Conservation (phyloP, 768 basidiomycete species). For the Gelatoporia subvermispora region DNA sequence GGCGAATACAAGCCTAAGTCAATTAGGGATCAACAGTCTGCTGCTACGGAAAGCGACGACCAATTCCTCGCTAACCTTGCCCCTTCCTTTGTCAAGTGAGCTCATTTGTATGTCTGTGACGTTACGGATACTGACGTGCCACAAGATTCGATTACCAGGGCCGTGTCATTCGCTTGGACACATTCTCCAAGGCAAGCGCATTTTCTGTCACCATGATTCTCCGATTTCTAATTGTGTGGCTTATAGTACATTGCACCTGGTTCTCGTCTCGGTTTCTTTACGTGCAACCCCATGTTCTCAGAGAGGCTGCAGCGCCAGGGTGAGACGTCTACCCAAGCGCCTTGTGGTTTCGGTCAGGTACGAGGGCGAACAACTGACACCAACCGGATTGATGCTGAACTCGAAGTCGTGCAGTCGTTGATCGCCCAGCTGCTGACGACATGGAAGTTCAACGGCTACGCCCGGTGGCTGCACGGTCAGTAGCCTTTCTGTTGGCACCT, state of each 20-base stretch:
- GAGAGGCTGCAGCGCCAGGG: conserved; percentile 67
- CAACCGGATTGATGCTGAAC: neutral
- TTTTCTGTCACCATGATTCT: neutral
- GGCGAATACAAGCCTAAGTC: conserved; percentile 46
- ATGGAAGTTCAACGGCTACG: conserved; percentile 69
- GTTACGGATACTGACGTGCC: neutral
- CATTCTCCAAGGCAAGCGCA: conserved; percentile 60
- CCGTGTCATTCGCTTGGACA: conserved; percentile 79
- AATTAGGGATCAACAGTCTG: conserved; percentile 21
- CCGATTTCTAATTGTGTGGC: conserved; percentile 6
- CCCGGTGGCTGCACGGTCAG: conserved; percentile 71
- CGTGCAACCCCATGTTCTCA: conserved; percentile 69
- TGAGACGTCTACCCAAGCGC: conserved; percentile 65
- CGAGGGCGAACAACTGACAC: neutral
- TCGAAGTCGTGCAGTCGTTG: conserved; percentile 36
- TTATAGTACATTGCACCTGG: conserved; percentile 73
- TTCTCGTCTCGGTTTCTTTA: conserved; percentile 75
- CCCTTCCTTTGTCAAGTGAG: conserved; percentile 57
- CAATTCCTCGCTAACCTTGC: conserved; percentile 49
- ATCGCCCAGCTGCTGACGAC: conserved; percentile 55
- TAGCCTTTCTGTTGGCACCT: neutral
- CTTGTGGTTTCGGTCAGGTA: conserved; percentile 70
- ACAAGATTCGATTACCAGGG: conserved; percentile 68
- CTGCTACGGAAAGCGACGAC: conserved; percentile 26
- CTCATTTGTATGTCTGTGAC: neutral